These are phyloP conservation scores for Cutaneotrichosporon sp. DNA, from an alignment of 1,284 basidiomycete genomes.

Conservation along the genomic window DNA sequence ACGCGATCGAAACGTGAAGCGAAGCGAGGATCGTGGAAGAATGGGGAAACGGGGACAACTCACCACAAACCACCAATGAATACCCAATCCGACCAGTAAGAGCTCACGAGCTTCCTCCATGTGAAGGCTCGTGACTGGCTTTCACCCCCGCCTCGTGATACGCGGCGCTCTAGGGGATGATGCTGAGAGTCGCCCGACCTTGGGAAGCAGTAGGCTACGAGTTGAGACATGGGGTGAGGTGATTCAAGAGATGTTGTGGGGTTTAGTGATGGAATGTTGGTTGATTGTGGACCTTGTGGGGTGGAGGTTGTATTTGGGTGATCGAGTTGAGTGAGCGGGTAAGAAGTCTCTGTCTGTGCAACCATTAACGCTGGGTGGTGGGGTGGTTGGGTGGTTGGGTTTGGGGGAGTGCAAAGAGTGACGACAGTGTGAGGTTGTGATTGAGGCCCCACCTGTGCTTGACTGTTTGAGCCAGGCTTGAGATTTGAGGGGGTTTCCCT, in stretches of 20 bases:
- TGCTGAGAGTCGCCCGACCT: neutral
- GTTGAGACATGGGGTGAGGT: neutral
- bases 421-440: no score
- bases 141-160: conserved; percentile 12
- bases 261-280: neutral
- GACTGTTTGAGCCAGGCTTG: no score
- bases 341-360: no score
- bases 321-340: no score
- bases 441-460: no score
- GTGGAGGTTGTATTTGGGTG: no score
- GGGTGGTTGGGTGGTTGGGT: no score
- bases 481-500: no score
- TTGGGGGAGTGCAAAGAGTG: no score
- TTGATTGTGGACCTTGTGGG: no score
- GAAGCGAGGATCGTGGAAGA: neutral
- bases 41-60: conserved; percentile 39
- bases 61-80: conserved; percentile 70
- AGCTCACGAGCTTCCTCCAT: conserved; percentile 25
- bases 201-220: conserved; percentile 2
- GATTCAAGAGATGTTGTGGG: neutral
- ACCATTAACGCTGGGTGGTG: no score
- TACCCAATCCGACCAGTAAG: conserved; percentile 58
- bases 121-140: conserved; percentile 17
- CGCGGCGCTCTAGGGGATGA: conserved; percentile 18
- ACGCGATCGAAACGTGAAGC: neutral